Percentiles rank a stretch among this genome's conserved stretches.
Evolutionary conservation across 495 filamentous ascomycete genomes (phyloP).

Genomic region (Chaetomidium leptoderma): DNA sequence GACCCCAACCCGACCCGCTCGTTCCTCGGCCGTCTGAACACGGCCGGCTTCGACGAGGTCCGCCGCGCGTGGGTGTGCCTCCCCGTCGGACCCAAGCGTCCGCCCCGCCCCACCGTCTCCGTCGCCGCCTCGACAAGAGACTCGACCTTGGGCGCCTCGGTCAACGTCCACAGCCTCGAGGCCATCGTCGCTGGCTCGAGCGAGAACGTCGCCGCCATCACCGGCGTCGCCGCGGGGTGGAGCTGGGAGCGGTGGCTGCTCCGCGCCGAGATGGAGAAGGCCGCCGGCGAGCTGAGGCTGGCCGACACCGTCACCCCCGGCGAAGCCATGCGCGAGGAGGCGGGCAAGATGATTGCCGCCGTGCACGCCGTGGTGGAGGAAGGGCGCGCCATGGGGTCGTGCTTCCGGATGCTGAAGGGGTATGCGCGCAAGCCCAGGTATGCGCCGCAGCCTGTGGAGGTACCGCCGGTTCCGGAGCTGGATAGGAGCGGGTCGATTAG

Average conservation of each 20-base stretch:
- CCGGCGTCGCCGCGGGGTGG: constrained; percentile 82
- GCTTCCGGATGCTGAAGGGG: constrained; percentile 82
- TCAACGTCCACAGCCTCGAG: constrained; percentile 54
- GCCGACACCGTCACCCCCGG: constrained; percentile 44
- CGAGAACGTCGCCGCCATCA: constrained; percentile 65
- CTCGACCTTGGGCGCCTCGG: constrained; percentile 27
- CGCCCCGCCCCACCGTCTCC: constrained; percentile 25
- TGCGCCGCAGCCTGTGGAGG: neutral
- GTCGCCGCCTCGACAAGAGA: constrained; percentile 25
- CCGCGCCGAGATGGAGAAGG: constrained; percentile 79
- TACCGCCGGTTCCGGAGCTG: neutral
- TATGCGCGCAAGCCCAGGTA: constrained; percentile 79
- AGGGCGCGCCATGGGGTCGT: constrained; percentile 68
- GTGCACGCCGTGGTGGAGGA: constrained; percentile 81
- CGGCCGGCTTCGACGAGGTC: constrained; percentile 68
- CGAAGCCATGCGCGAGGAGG: constrained; percentile 44
- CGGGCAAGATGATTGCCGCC: constrained; percentile 61
- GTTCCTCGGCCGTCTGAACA: constrained; percentile 70
- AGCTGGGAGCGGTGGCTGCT: constrained; percentile 96
- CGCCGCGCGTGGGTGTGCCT: constrained; percentile 88
- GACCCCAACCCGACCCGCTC: constrained; percentile 75
- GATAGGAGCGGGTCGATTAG: constrained; percentile 21
- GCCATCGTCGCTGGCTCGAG: constrained; percentile 67
- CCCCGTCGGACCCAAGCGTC: constrained; percentile 68
- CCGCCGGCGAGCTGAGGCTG: constrained; percentile 57